Percentiles rank a stretch among this genome's conserved stretches.
These are phyloP conservation scores for Elasticomyces elasticus DNA, from an alignment of 495 filamentous ascomycete species.

Conservation along the genomic window DNA sequence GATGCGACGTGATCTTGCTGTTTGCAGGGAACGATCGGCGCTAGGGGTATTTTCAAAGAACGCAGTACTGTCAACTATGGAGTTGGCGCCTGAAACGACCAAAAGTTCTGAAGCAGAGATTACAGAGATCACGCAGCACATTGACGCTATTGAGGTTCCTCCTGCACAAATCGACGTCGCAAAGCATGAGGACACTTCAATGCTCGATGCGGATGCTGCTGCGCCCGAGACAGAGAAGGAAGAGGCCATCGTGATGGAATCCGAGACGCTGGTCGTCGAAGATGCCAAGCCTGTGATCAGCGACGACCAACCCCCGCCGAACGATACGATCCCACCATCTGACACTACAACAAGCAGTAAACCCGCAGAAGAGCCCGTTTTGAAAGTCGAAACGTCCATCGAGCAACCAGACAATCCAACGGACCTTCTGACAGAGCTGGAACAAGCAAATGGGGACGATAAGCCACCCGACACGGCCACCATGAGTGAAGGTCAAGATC, in stretches of 20 bases:
- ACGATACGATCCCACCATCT: neutral
- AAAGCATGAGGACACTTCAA: too few relatives aligned
- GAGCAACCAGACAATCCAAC: neutral
- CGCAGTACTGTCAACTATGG: neutral
- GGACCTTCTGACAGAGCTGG: neutral
- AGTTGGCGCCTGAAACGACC: neutral
- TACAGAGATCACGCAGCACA: neutral
- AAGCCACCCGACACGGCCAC: constrained; percentile 10
- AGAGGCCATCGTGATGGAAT: neutral
- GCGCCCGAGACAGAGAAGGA: neutral
- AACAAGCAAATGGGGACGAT: neutral
- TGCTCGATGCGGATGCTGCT: neutral
- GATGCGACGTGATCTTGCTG: constrained; percentile 19
- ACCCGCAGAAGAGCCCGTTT: neutral
- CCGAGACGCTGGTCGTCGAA: neutral
- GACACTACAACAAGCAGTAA: neutral
- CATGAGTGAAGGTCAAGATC: constrained; percentile 5
- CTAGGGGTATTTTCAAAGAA: neutral
- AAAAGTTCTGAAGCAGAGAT: neutral
- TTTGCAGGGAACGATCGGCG: constrained; percentile 4
- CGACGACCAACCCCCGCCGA: neutral
- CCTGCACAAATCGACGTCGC: neutral
- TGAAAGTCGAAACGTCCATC: neutral
- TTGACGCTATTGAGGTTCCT: too few relatives aligned
- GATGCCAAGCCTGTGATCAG: neutral